These are phyloP conservation scores for Sinapis alba DNA, from an alignment of 441 rosid species.

Conservation along the genomic window DNA sequence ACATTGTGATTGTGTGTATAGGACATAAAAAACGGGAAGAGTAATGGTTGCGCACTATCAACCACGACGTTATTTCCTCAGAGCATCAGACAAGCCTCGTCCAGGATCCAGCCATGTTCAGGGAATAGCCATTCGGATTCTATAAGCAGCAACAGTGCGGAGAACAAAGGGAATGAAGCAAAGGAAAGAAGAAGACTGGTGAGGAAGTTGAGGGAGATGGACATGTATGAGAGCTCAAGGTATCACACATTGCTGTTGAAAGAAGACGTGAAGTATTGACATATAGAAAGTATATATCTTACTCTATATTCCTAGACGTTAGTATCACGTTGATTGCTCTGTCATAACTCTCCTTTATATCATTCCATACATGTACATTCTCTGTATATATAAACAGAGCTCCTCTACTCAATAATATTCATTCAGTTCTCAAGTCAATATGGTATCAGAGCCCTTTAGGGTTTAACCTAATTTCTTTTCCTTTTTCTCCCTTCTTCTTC, in stretches of 20 bases:
- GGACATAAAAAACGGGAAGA: conserved; percentile 80
- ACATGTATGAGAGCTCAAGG: conserved; percentile 89
- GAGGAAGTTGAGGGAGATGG: conserved; percentile 59
- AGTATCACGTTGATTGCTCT: no score
- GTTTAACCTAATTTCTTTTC: no score
- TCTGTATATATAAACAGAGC: no score
- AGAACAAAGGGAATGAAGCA: conserved; percentile 43
- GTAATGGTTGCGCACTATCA: conserved; percentile 57
- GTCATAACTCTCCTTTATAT: no score
- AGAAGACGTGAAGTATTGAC: conserved; percentile 83
- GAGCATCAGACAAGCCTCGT: conserved; percentile 65
- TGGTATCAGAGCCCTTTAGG: no score
- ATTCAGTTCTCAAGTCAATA: no score
- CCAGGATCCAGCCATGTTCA: conserved; percentile 57
- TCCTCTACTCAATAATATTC: no score
- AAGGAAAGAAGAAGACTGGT: conserved; percentile 53
- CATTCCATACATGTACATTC: no score
- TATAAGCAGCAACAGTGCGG: conserved; percentile 44
- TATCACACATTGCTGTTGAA: conserved; percentile 82
- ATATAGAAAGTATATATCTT: no score
- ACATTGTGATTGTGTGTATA: conserved; percentile 31
- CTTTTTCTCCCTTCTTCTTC: no score
- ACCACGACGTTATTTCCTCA: conserved; percentile 85
- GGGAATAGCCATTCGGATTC: conserved; percentile 32
- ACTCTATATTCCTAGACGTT: no score